Base-by-base conservation (phyloP, 441 rosid species). In the Populus hybrid region DNA sequence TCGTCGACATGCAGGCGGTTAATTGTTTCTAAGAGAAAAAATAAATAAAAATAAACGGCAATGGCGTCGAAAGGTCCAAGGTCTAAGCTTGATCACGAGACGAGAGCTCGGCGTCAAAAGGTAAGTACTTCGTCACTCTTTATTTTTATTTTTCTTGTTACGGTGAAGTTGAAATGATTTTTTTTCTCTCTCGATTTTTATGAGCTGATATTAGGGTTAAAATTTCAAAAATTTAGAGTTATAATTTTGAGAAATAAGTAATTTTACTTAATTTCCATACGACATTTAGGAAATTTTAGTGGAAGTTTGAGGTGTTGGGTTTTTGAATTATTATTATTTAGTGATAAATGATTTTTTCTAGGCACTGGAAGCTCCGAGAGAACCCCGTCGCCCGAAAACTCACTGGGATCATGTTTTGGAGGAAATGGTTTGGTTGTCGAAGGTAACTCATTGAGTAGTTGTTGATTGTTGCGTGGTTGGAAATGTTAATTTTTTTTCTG, bases 391-490 rank as follows among this genome's bases (percentile, higher is more conserved):
- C 16, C 94, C 97, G 76, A 97, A 94, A 83, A 80, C 97, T 82
- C 99, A 97, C 76, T 97, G 99, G 99, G 99, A 97, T 88, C 98
- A 97, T 89, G 99, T 97, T 75, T 76, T 97, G 73, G 99, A 93
- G 77, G 99, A 97, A 89, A 97, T 97, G 99, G 83, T 76, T 82
- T 97, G 99, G 99, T 86, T 97, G 75, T 93, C 99, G 29, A 97
- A 97, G 99, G 99, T 94, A 85, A 82, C 72, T 38, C 45, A 38
- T 9, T 38, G 11, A 38, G 11, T 38, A 38, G 10, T 9, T 12
- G 45, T 38, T 38, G 45, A 38, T 38, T 38, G 45, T 1, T 38
- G 45, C 45, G 9, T 38, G 11, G 10, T 38, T 38, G 10, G 9
- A 38, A 38, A 9, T 38, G 8, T n/a, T 38, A 53, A 40, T 8